Evolutionary conservation across 495 filamentous ascomycete species (phyloP).

Genomic region (Aspergillus ostianus): DNA sequence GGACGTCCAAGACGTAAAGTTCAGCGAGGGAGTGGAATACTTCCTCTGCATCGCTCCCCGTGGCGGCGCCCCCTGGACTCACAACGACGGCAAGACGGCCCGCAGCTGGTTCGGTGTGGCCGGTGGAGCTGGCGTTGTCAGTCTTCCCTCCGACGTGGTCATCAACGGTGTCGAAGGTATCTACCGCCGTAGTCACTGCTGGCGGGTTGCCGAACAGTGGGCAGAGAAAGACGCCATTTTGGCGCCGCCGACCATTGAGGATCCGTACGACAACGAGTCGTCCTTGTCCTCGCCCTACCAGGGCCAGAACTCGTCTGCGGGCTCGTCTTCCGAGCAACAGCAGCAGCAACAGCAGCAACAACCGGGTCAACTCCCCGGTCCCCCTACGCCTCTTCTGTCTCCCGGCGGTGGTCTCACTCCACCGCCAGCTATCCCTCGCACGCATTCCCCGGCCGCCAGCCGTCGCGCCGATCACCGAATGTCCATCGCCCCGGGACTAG

Average conservation of each 20-base stretch:
- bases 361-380: conserved; percentile 16
- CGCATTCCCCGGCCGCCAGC: conserved; percentile 37
- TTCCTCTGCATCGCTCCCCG: conserved; percentile 92
- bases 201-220: conserved; percentile 80
- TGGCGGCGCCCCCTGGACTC: conserved; percentile 81
- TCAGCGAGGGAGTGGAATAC: conserved; percentile 83
- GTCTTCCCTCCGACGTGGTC: conserved; percentile 76
- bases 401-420: conserved; percentile 32
- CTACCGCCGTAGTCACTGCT: conserved; percentile 90
- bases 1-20: conserved; percentile 77
- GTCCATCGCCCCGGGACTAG: conserved; percentile 49
- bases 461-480: conserved; percentile 35
- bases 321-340: conserved; percentile 35
- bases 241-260: conserved; percentile 38
- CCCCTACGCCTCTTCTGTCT: conserved; percentile 28
- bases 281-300: conserved; percentile 46
- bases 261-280: conserved; percentile 43
- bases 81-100: conserved; percentile 62
- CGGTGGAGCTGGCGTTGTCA: conserved; percentile 67
- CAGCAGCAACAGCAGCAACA: conserved; percentile 16
- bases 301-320: conserved; percentile 43
- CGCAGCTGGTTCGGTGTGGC: conserved; percentile 80
- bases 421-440: conserved; percentile 43
- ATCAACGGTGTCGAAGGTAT: conserved; percentile 87
- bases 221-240: conserved; percentile 41